Evolutionary conservation across 1,139 yeast genomes (phyloP).

Genomic region (Protomyces pachydermus): DNA sequence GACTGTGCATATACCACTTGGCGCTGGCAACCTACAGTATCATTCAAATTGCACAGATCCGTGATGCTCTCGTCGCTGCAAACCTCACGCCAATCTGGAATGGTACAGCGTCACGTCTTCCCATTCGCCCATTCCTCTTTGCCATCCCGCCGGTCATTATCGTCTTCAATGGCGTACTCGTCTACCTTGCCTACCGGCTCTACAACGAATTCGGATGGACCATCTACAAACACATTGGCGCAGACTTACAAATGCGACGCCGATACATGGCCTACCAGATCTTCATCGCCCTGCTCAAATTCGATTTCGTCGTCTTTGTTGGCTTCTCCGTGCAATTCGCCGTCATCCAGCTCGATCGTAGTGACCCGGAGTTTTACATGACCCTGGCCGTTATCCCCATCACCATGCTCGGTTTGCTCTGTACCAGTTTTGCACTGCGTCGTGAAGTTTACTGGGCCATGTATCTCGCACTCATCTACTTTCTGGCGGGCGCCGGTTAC

Average conservation of each 20-base stretch:
- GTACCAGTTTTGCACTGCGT: conserved; percentile 45
- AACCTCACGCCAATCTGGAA: background rate
- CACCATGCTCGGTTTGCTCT: conserved; percentile 44
- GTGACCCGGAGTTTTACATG: conserved; percentile 48
- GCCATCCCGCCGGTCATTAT: conserved; percentile 49
- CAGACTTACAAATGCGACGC: conserved; percentile 45
- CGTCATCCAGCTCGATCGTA: conserved; percentile 47
- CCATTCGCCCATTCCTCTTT: conserved; percentile 43
- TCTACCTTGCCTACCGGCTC: conserved; percentile 40
- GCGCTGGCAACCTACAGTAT: conserved; percentile 52
- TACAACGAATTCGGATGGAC: conserved; percentile 50
- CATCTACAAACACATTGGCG: conserved; percentile 51
- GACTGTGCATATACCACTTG: conserved; percentile 47
- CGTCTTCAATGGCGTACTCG: conserved; percentile 42
- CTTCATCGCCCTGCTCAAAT: conserved; percentile 32
- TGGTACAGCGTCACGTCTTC: conserved; percentile 30
- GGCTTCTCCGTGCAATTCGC: conserved; percentile 54
- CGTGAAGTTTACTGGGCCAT: conserved; percentile 43
- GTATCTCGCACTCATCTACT: conserved; percentile 39
- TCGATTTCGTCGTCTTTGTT: conserved; percentile 38
- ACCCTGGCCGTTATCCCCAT: conserved; percentile 51
- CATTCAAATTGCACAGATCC: conserved; percentile 48
- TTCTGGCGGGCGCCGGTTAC: conserved; percentile 48
- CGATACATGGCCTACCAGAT: conserved; percentile 46
- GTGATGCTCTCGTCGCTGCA: conserved; percentile 1